These are phyloP conservation scores for Warburgia ugandensis DNA, from an alignment of 164 flowering plant genomes.

Conservation along the genomic window DNA sequence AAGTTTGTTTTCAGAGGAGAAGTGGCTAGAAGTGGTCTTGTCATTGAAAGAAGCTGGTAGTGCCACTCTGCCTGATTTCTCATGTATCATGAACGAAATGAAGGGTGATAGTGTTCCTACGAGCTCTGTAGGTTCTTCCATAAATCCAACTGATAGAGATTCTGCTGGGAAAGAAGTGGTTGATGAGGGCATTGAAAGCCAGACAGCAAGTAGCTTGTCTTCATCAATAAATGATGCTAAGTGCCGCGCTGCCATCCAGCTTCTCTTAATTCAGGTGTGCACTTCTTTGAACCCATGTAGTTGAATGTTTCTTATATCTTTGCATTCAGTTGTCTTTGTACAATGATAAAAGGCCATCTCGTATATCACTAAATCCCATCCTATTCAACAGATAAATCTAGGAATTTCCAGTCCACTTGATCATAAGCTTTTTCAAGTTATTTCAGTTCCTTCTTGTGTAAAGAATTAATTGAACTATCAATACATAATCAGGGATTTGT, in stretches of 20 bases:
- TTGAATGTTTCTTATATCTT: no score
- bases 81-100: conserved; percentile 25
- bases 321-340: no score
- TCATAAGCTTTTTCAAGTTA: no score
- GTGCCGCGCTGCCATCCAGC: conserved; percentile 92
- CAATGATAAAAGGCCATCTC: no score
- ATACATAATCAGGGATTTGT: no score
- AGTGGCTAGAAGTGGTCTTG: conserved; percentile 86
- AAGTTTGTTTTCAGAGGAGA: conserved; percentile 78
- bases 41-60: conserved; percentile 79
- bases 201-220: conserved; percentile 38
- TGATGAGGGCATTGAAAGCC: conserved; percentile 46
- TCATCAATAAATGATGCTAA: conserved; percentile 72
- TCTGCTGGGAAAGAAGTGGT: conserved; percentile 26
- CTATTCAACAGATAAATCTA: no score
- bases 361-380: no score
- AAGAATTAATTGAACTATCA: no score
- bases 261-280: conserved; percentile 80
- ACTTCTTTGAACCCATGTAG: background rate
- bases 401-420: no score
- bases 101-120: conserved; percentile 25
- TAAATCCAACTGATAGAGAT: conserved; percentile 28
- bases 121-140: conserved; percentile 24
- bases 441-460: no score
- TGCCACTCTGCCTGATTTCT: conserved; percentile 86